Evolutionary conservation across 2,329 filamentous ascomycete genomes (phyloP).

Genomic region (Cytospora schulzeri): DNA sequence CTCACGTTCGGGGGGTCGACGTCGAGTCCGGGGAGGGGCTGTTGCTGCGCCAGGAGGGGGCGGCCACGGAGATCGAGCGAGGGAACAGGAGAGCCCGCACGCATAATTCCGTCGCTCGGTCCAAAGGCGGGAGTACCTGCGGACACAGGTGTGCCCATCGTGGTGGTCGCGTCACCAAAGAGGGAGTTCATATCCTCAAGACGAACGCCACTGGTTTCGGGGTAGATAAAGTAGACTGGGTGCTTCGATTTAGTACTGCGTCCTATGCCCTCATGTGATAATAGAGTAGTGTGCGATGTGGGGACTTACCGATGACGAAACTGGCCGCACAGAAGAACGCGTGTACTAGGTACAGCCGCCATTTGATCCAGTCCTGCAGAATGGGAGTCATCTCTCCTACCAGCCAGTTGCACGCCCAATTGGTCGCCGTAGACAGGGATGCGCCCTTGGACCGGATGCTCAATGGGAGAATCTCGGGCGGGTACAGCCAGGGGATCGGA

Average conservation of each 20-base stretch:
- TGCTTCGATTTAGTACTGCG: conserved; percentile 28
- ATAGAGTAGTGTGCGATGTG: not conserved
- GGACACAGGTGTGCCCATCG: conserved; percentile 73
- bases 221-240: conserved; percentile 94
- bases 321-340: conserved; percentile 95
- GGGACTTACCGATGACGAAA: conserved; percentile 86
- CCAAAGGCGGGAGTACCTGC: conserved; percentile 76
- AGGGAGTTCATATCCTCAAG: conserved; percentile 95
- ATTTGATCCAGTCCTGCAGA: conserved; percentile 86
- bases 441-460: conserved; percentile 97
- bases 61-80: conserved; percentile 71
- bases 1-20: conserved; percentile 75
- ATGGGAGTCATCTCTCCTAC: conserved; percentile 95
- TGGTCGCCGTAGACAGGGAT: conserved; percentile 91
- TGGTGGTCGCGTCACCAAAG: conserved; percentile 89
- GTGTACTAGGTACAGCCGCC: conserved; percentile 92
- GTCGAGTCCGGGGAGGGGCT: conserved; percentile 76
- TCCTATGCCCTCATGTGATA: not conserved
- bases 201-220: conserved; percentile 92
- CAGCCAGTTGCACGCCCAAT: conserved; percentile 98
- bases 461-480: conserved; percentile 94
- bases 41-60: conserved; percentile 58
- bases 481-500: conserved; percentile 96
- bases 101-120: conserved; percentile 75
- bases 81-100: conserved; percentile 75